Evolutionary conservation across 305 asterid species (phyloP).

Genomic region (Rubia occidens): DNA sequence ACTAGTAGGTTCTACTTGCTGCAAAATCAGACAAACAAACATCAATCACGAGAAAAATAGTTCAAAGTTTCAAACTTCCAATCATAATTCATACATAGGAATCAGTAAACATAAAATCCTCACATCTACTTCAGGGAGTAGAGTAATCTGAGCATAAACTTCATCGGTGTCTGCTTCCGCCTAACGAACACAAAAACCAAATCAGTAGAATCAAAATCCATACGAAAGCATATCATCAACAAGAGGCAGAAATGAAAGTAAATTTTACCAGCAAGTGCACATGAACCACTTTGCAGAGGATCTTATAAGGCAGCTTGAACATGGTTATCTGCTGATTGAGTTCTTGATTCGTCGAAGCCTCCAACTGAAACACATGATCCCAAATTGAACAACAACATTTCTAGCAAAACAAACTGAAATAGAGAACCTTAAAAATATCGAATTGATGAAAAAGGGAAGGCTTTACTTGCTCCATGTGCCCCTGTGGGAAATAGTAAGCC

Average conservation of each 20-base stretch:
- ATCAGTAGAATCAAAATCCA: neutral
- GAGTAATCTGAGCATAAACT: slow-evolving; percentile 71
- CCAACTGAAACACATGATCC: slow-evolving; percentile 40
- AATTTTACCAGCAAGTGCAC: slow-evolving; percentile 53
- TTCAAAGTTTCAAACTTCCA: no score
- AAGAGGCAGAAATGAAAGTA: neutral
- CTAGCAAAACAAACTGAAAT: neutral
- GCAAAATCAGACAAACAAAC: slow-evolving; percentile 15
- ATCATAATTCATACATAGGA: neutral
- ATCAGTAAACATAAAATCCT: slow-evolving; percentile 12
- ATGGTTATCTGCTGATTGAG: slow-evolving; percentile 45
- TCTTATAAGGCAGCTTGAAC: slow-evolving; percentile 64
- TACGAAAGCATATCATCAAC: neutral
- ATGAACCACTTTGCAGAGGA: slow-evolving; percentile 56
- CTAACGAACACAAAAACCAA: slow-evolving; percentile 18
- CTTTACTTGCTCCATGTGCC: slow-evolving; percentile 77
- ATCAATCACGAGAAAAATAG: neutral
- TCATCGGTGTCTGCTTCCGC: slow-evolving; percentile 77
- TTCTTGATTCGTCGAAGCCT: slow-evolving; percentile 72
- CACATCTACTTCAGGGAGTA: slow-evolving; percentile 66
- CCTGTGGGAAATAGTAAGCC: slow-evolving; percentile 81
- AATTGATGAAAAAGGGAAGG: neutral
- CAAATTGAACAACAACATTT: slow-evolving; percentile 5
- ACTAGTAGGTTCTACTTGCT: slow-evolving; percentile 66
- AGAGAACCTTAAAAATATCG: neutral